Evolutionary conservation across 148 eudicot genomes (phyloP), one percentile per base, ranked within the genome.

Genomic region (Rhododendron kiyosumense): DNA sequence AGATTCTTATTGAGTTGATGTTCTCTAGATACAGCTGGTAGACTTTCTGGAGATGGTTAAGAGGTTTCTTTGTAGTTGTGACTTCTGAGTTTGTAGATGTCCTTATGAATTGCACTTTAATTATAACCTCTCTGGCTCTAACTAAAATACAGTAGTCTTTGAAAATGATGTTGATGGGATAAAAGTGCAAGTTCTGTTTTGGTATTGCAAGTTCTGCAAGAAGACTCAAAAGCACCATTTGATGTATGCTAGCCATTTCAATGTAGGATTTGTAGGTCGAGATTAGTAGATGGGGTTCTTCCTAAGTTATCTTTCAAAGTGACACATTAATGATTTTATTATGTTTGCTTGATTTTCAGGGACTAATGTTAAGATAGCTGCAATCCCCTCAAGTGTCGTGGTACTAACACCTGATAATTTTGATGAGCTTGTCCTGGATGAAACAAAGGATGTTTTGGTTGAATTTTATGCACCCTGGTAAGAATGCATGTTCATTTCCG

Each of bases 391-490:
- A 45, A 88, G 84, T 85, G 98, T 95, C 43, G 95, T 95, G 87
- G 92, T 97, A 57, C 89, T 97, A 45, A 85, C 94, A 43, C 69
- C 94, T 26, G 98, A 95, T 20, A 97, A 93, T 89, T 97, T 97
- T 83, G 90, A 95, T 36, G 96, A 97, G 84, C 79, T 97, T 85
- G 99, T 94, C 63, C 87, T 94, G 86, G 96, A 97, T 92, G 91
- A 91, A 83, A 90, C 92, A 17, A 95, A 97, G 85, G 91, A 97
- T 89, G 99, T 95, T 67, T 89, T 97, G 38, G 99, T 95, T 85
- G 99, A 97, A 87, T 97, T 94, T 81, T 97, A 97, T 88, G 99
- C 99, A 78, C 98, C 99, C 63, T 97, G 99, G 99, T 97, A 87
- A 88, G 92, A 67, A 46, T 32, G 61, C 74, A 61, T 46, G 61